Percentiles rank a stretch among this genome's conserved stretches.
Conservation (phyloP, 192 early-diverging fungal genomes). For the Cladochytrium replicatum region DNA sequence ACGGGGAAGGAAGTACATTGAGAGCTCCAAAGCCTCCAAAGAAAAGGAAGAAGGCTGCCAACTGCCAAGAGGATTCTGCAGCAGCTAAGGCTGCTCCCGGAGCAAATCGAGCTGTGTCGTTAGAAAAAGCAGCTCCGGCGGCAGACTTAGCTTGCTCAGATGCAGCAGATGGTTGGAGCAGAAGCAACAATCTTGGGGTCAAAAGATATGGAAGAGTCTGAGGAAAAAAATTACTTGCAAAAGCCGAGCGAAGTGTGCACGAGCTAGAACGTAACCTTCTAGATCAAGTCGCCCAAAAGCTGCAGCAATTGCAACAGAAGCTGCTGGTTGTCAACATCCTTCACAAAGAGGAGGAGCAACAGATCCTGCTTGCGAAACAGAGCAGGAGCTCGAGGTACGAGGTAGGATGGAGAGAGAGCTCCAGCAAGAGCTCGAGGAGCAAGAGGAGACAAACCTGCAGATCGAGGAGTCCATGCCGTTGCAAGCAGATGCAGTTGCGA, state of each 20-base stretch:
- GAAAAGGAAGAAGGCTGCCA: no score
- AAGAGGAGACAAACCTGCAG: slow-evolving; percentile 45
- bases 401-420: slow-evolving; percentile 39
- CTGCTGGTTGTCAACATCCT: slow-evolving; percentile 49
- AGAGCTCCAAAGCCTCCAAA: no score
- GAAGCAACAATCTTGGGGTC: slow-evolving; percentile 40
- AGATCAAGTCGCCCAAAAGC: slow-evolving; percentile 34
- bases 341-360: slow-evolving; percentile 35
- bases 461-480: slow-evolving; percentile 52
- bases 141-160: slow-evolving; percentile 28
- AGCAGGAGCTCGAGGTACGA: slow-evolving; percentile 42
- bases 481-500: slow-evolving; percentile 51
- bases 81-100: no score
- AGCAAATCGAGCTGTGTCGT: no score
- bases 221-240: slow-evolving; percentile 36
- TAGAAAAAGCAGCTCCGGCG: no score
- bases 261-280: slow-evolving; percentile 42
- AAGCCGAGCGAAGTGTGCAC: slow-evolving; percentile 31
- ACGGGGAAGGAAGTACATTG: no score
- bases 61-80: no score
- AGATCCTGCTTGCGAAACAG: slow-evolving; percentile 33
- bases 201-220: slow-evolving; percentile 48
- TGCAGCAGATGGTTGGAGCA: slow-evolving; percentile 40
- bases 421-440: slow-evolving; percentile 38
- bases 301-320: slow-evolving; percentile 48